Evolutionary conservation across 2,329 filamentous ascomycete species (phyloP).

Genomic region (Pleurostoma richardsiae): DNA sequence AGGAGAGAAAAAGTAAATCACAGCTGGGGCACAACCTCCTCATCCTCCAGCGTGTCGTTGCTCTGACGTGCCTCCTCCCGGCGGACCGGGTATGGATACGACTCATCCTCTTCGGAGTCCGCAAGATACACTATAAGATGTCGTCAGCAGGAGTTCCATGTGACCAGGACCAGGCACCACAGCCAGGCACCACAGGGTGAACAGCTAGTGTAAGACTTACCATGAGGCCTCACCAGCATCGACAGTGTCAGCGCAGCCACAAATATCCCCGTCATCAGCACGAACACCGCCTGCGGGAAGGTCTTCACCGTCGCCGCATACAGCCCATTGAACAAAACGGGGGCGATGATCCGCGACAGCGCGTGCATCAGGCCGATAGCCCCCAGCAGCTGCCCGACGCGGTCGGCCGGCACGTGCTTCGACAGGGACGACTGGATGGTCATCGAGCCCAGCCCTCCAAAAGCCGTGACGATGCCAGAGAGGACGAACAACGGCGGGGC

Average conservation of each 20-base stretch:
- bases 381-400: slow-evolving; percentile 81
- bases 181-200: too few species aligned
- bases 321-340: slow-evolving; percentile 78
- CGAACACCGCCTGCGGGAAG: slow-evolving; percentile 79
- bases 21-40: slow-evolving; percentile 10
- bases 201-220: slow-evolving; percentile 45
- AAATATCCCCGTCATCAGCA: slow-evolving; percentile 66
- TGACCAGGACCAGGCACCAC: too few species aligned
- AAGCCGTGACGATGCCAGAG: slow-evolving; percentile 66
- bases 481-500: slow-evolving; percentile 61
- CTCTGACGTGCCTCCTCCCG: not conserved
- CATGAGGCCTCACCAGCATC: slow-evolving; percentile 67
- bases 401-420: slow-evolving; percentile 82
- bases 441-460: slow-evolving; percentile 82
- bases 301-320: slow-evolving; percentile 76
- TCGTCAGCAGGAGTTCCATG: not conserved
- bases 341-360: slow-evolving; percentile 71
- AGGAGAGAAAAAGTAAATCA: too few species aligned
- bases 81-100: not conserved
- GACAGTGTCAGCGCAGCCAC: slow-evolving; percentile 59
- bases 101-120: not conserved
- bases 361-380: slow-evolving; percentile 84
- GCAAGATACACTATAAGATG: not conserved
- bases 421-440: slow-evolving; percentile 80
- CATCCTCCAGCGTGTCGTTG: slow-evolving; percentile 10